Percentiles rank a stretch among this genome's conserved stretches.
Conservation (phyloP, 768 basidiomycete genomes). For the Auricularia cornea region DNA sequence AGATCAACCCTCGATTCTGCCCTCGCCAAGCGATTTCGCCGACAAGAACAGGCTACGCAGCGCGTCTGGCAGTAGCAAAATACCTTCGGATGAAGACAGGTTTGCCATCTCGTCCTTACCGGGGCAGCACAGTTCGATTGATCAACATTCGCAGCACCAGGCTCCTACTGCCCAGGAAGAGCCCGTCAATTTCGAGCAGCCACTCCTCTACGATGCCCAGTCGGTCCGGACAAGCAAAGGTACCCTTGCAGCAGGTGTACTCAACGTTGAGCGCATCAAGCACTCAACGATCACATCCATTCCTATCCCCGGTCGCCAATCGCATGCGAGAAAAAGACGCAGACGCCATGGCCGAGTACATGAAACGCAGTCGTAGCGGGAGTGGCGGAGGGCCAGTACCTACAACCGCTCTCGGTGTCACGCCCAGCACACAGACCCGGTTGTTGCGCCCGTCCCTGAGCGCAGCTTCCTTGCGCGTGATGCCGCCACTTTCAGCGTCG, state of each 20-base stretch:
- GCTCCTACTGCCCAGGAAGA: neutral
- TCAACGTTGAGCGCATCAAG: constrained; percentile 2
- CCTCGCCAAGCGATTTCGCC: constrained; percentile 34
- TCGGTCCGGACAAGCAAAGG: neutral
- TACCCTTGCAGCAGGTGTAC: neutral
- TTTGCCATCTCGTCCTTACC: no score
- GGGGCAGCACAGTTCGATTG: no score
- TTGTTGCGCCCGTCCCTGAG: neutral
- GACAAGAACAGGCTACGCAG: constrained; percentile 48
- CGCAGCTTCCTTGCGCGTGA: neutral
- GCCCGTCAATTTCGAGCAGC: neutral
- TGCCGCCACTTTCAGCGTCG: neutral
- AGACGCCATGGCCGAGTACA: constrained; percentile 81
- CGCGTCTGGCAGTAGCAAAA: constrained; percentile 48
- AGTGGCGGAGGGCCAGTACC: constrained; percentile 9
- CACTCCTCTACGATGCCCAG: neutral
- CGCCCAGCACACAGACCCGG: neutral
- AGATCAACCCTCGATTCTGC: constrained; percentile 39
- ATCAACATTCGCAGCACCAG: no score
- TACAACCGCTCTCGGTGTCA: neutral
- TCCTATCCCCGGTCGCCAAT: constrained; percentile 67
- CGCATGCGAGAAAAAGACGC: constrained; percentile 80
- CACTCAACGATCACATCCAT: constrained; percentile 18
- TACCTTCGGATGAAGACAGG: neutral
- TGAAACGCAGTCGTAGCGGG: constrained; percentile 73